Conservation (phyloP, 306 rosid genomes). For the Pyrus betulifolia region DNA sequence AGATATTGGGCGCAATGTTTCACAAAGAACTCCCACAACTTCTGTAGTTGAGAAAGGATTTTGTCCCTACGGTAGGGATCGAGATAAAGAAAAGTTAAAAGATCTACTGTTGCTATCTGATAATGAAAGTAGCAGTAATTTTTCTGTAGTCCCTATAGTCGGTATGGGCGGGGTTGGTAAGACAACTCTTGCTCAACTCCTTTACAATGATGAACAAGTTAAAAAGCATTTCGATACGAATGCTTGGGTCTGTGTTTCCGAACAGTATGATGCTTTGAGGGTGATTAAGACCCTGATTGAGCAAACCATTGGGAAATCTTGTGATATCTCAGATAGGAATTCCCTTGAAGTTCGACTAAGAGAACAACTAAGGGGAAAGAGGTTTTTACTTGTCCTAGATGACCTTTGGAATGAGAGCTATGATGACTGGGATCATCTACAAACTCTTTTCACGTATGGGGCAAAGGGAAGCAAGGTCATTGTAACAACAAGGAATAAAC, state of each 20-base stretch:
- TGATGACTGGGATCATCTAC: not conserved
- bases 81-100: not conserved
- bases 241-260: not conserved
- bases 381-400: not conserved
- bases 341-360: not conserved
- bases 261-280: not conserved
- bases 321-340: not conserved
- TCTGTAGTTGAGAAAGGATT: not conserved
- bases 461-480: slow-evolving; percentile 1
- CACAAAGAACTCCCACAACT: not conserved
- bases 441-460: not conserved
- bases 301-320: not conserved
- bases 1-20: not conserved
- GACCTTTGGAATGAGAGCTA: not conserved
- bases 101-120: not conserved
- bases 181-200: not conserved
- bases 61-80: not conserved
- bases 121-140: not conserved
- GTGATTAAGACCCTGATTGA: not conserved
- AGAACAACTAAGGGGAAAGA: not conserved
- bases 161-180: not conserved
- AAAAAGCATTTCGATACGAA: not conserved
- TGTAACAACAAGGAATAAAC: not conserved
- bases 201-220: not conserved
- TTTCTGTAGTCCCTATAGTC: not conserved